Base-by-base conservation (phyloP, 805 yeast species). In the Middelhovenomyces tepae region DNA sequence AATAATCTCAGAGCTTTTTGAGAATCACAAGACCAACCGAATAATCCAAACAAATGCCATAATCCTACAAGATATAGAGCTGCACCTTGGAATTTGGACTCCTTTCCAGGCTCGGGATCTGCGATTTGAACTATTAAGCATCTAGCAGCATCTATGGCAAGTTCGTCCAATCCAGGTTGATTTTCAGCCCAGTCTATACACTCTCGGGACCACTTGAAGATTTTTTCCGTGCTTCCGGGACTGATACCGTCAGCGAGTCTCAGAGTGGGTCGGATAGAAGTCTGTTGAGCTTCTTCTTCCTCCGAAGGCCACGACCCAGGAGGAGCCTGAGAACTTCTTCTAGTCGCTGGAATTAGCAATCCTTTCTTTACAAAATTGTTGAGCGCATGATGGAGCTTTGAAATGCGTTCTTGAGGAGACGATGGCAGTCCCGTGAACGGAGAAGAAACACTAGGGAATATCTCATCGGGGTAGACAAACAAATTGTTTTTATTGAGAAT, bases 171-270 rank as follows among this genome's bases (percentile, higher is more conserved):
- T 4, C 50, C 47, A 5, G 50, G 42, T 38, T 53, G 56, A 16
- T 39, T 27, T 16, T 52, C 59, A 19, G 51, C 46, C 24, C 52
- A 51, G 15, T 47, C 49, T 17, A 56, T 34, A 21, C 42, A 43
- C 16, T 38, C 47, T 1, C 50, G 47, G 3, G 62, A 58, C 60
- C 61, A 57, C 15, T 39, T 26, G 32, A 49, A 48, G 20, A 48
- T 5, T n/a, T 16, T 26, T 18, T 26, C 29, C 13, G 17, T 20
- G 29, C 29, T 26, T 7, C 29, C 17, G 7, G 17, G 29, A 10
- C 17, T 18, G 19, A 26, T 26, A n/a, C 17, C 17, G 10, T 26
- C 20, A 5, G 29, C 15, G 17, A 26, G 19, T 7, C 29, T 5
- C 29, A 8, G 17, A 16, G 29, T 16, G 17, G 19, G 11, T 14